Percentiles rank a stretch among this genome's conserved stretches.
Conservation (phyloP, 352 stramenopile species). For the Globisporangium spiculum region DNA sequence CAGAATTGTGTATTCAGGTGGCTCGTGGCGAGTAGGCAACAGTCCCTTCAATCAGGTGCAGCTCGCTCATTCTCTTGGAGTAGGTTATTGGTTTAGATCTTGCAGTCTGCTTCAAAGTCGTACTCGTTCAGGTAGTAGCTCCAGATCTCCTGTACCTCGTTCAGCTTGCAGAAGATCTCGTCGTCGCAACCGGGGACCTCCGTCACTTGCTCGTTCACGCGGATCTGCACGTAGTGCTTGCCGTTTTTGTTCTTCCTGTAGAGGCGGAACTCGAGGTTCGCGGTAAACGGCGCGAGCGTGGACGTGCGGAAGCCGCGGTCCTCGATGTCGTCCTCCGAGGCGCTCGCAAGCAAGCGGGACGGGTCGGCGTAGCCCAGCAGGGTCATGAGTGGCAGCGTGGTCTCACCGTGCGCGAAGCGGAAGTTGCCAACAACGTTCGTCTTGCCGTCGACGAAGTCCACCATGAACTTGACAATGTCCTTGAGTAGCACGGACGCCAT, state of each 20-base stretch:
- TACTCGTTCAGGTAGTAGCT: constrained; percentile 48
- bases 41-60: no score
- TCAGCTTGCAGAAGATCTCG: constrained; percentile 33
- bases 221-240: constrained; percentile 36
- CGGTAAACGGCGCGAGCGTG: constrained; percentile 34
- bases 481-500: constrained; percentile 41
- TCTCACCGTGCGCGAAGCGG: constrained; percentile 67
- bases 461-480: constrained; percentile 37
- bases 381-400: constrained; percentile 61
- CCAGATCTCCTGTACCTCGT: constrained; percentile 46
- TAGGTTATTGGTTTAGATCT: constrained; percentile 17
- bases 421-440: constrained; percentile 31
- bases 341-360: constrained; percentile 26
- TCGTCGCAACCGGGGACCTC: constrained; percentile 38
- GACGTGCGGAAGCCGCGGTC: constrained; percentile 38
- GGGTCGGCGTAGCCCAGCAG: constrained; percentile 45
- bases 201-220: constrained; percentile 36
- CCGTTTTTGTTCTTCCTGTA: constrained; percentile 19
- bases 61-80: not conserved
- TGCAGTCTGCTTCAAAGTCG: constrained; percentile 31
- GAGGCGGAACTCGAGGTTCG: constrained; percentile 52
- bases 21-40: not conserved
- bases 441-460: constrained; percentile 4
- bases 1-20: not conserved
- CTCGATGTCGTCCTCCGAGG: constrained; percentile 28